Evolutionary conservation across 306 rosid species (phyloP).

Genomic region (Ormosia semicastrata): DNA sequence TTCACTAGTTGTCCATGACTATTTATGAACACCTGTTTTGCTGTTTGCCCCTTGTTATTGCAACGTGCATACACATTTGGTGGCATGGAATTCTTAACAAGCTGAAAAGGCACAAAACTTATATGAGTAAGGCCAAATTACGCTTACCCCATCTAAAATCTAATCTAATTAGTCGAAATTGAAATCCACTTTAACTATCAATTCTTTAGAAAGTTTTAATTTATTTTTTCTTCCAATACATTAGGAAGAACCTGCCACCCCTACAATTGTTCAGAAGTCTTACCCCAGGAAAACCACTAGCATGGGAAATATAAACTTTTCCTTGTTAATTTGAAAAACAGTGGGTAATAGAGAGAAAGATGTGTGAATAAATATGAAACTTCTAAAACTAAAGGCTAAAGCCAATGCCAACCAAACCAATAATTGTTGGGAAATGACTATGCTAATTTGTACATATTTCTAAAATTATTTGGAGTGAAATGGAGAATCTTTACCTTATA

Average conservation of each 20-base stretch:
- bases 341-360: not conserved
- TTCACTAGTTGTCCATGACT: constrained; percentile 34
- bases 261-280: not conserved
- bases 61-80: constrained; percentile 33
- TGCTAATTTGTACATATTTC: not conserved
- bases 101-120: constrained; percentile 25
- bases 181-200: no score
- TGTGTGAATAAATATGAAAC: not conserved
- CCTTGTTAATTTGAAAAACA: no score
- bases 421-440: not conserved
- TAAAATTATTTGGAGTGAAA: not conserved
- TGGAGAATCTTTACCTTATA: constrained; percentile 36
- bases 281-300: not conserved
- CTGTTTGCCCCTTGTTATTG: constrained; percentile 40
- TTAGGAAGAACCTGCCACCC: not conserved
- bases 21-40: constrained; percentile 39
- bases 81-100: constrained; percentile 54
- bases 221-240: no score
- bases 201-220: no score
- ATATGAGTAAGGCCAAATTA: not conserved
- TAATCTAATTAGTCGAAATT: no score
- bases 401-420: not conserved
- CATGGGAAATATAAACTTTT: not conserved
- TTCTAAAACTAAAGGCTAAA: no score
- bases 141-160: not conserved